phyloP scores from a whole-genome alignment of 306 rosid species.

The Ormosia emarginata region DNA sequence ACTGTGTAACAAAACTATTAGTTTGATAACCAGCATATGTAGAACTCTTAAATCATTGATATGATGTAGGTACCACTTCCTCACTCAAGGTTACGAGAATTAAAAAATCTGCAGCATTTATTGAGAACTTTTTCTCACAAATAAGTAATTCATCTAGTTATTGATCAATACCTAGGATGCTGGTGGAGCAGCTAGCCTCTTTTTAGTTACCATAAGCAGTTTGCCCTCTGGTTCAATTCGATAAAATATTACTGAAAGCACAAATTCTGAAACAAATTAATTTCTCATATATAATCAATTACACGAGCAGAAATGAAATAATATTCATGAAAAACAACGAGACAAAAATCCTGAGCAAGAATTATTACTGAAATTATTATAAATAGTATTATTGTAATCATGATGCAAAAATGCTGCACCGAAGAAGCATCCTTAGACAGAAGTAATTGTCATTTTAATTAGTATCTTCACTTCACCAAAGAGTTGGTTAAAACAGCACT shows the following conservation, averaged over 20 bases:
- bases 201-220: constrained; percentile 22
- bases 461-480: not conserved
- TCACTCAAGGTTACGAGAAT: too few species aligned
- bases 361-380: not conserved
- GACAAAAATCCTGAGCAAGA: not conserved
- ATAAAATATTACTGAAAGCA: constrained; percentile 28
- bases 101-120: constrained; percentile 53
- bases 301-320: not conserved
- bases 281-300: not conserved
- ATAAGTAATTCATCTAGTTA: not conserved
- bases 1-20: too few species aligned
- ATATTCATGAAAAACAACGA: not conserved
- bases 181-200: not conserved
- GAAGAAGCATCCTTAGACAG: not conserved
- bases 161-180: constrained; percentile 3
- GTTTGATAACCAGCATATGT: too few species aligned
- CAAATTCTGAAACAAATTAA: not conserved
- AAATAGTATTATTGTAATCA: not conserved
- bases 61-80: too few species aligned
- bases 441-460: not conserved
- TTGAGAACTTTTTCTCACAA: not conserved
- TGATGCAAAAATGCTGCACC: not conserved
- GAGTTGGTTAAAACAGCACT: not conserved
- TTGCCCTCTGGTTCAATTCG: constrained; percentile 16
- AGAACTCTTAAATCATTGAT: too few species aligned